Evolutionary conservation across 768 basidiomycete genomes (phyloP), one percentile per base, ranked within the genome.

Genomic region (Lepiota venenata): DNA sequence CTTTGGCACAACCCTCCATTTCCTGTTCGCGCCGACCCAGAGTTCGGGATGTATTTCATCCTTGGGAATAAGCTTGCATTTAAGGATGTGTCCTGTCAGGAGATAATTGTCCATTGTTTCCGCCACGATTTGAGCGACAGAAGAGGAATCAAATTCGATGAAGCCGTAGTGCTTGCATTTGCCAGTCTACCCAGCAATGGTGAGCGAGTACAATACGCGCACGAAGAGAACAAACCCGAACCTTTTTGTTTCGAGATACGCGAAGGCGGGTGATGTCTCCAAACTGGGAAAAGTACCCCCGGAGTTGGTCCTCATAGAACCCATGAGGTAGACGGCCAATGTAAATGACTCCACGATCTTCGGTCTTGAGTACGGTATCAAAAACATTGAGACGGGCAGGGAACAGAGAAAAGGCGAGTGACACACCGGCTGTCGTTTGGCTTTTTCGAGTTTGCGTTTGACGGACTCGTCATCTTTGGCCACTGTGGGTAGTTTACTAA

Each of bases 71-170:
- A 94, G 69, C 70, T 91, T 89, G 76, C 96, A 98, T 41, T 82
- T 83, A 52, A 99, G 78, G 58, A 99, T 88, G 66, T 97, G 96
- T 6, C 96, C 95, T 79, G 89, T 82, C 59, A 99, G 78, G 37
- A 99, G 81, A 70, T 98, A 99, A 74, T 97, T 98, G 78, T 99
- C 85, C 97, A 98, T 98, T 42, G 96, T 98, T 64, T 98, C 97
- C 1, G 91, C 88, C 7, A 97, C 97, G 58, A 99, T 98, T 64
- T 94, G 74, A 0, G 97, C 95, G 27, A 98, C 94, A 0, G 87
- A 79, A 16, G 83, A 80, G 40, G 92, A 94, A 51, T 86, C 83
- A 68, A 99, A 97, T 70, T 98, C 96, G 63, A 99, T 77, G 76
- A 96, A 98, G 2, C 84, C 96, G 70, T 96, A 98, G 69, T 98